Conservation (phyloP, 2,329 filamentous ascomycete genomes). For the Piedraia hortae region DNA sequence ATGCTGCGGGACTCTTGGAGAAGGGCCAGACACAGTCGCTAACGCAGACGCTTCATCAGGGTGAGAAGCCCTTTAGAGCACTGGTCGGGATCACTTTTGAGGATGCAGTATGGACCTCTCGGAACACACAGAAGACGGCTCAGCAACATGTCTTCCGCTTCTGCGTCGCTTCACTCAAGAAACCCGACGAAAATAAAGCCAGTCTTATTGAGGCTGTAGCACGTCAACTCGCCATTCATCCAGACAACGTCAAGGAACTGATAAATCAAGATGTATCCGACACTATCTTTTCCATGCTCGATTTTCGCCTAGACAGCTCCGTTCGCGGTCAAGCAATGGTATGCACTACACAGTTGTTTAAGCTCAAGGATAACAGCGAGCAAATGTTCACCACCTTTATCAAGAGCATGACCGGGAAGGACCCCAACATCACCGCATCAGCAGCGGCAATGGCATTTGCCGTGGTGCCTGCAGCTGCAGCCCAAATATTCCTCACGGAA, state of each 20-base stretch:
- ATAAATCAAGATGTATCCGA: constrained; percentile 54
- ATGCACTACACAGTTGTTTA: constrained; percentile 58
- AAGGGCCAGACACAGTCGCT: too few species aligned
- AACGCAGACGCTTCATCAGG: too few species aligned
- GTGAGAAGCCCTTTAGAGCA: constrained; percentile 19
- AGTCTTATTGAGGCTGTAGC: constrained; percentile 33
- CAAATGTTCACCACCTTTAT: constrained; percentile 42
- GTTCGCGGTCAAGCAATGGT: constrained; percentile 61
- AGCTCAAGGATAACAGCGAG: constrained; percentile 43
- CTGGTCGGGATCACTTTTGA: constrained; percentile 18
- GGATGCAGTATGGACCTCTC: constrained; percentile 15
- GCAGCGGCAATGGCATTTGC: constrained; percentile 77
- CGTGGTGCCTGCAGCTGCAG: constrained; percentile 46
- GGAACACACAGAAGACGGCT: constrained; percentile 18
- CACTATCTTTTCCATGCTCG: constrained; percentile 61
- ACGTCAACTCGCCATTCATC: constrained; percentile 26
- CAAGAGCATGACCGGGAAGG: constrained; percentile 38
- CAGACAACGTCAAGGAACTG: constrained; percentile 32
- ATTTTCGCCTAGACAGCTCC: constrained; percentile 47
- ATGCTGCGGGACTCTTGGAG: too few species aligned
- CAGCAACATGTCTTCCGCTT: constrained; percentile 39
- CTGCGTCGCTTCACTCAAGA: constrained; percentile 68
- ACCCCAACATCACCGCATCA: constrained; percentile 69
- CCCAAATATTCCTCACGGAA: constrained; percentile 61
- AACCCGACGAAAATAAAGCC: constrained; percentile 47